phyloP scores from a whole-genome alignment of 2,329 filamentous ascomycete species.

The Byssothecium circinans region DNA sequence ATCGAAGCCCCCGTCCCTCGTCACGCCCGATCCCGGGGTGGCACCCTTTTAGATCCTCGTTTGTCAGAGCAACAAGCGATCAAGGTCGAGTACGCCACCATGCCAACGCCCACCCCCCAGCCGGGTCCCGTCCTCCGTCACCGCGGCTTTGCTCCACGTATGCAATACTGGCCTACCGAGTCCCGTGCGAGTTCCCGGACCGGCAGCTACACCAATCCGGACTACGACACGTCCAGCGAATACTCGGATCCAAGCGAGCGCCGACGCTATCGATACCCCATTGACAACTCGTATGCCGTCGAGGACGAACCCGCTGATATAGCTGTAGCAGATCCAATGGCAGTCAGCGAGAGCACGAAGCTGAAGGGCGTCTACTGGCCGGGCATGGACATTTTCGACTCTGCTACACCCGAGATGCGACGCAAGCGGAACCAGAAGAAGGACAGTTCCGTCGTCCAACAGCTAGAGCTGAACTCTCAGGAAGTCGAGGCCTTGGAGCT shows the following conservation, averaged over 20 bases:
- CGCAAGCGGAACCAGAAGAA: conserved; percentile 79
- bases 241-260: conserved; percentile 40
- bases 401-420: conserved; percentile 72
- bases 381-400: conserved; percentile 81
- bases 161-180: conserved; percentile 43
- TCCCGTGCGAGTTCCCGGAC: conserved; percentile 40
- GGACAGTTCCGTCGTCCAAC: conserved; percentile 67
- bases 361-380: conserved; percentile 75
- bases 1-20: conserved; percentile 32
- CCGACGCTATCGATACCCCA: conserved; percentile 25
- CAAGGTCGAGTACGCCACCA: conserved; percentile 36
- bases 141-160: conserved; percentile 36
- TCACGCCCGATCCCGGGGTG: conserved; percentile 24
- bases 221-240: conserved; percentile 43
- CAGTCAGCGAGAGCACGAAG: conserved; percentile 48
- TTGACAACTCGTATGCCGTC: conserved; percentile 33
- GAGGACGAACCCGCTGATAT: conserved; percentile 32
- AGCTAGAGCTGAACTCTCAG: conserved; percentile 66
- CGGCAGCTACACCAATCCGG: conserved; percentile 38
- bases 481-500: conserved; percentile 66
- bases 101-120: conserved; percentile 32
- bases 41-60: conserved; percentile 39
- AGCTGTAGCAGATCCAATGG: conserved; percentile 26
- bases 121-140: conserved; percentile 34
- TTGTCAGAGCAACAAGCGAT: conserved; percentile 40